These are phyloP conservation scores for Tilletia setariae DNA, from an alignment of 1,284 basidiomycete species.

Conservation along the genomic window DNA sequence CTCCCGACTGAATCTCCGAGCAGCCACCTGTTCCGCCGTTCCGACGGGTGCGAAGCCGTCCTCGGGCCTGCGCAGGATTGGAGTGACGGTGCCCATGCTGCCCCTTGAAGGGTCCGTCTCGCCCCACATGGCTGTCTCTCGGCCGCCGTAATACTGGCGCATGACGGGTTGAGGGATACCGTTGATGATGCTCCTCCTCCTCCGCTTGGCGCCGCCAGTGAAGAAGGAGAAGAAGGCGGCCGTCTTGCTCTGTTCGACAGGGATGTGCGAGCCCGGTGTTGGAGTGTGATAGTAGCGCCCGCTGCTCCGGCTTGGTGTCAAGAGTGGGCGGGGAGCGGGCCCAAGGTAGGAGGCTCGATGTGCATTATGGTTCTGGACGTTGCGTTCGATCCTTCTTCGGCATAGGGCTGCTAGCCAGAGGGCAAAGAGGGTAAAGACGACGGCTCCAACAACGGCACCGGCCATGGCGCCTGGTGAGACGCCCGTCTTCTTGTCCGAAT, in stretches of 20 bases:
- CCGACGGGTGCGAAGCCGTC: slow-evolving; percentile 11
- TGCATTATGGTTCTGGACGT: not conserved
- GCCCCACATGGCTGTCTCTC: not conserved
- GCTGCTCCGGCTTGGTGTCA: not conserved
- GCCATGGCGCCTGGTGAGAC: slow-evolving; percentile 7
- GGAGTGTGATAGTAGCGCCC: slow-evolving; percentile 11
- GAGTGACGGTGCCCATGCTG: not conserved
- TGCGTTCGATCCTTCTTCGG: not conserved
- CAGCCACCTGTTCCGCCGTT: slow-evolving; percentile 12
- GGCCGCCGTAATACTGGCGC: not conserved
- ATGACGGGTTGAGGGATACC: slow-evolving; percentile 1
- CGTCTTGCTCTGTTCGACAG: not conserved
- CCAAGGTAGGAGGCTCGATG: slow-evolving; percentile 11
- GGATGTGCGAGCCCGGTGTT: not conserved
- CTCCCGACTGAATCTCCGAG: slow-evolving; percentile 10
- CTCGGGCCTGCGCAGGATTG: slow-evolving; percentile 7
- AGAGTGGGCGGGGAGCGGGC: not conserved
- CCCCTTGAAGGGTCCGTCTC: not conserved
- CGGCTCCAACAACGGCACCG: slow-evolving; percentile 9
- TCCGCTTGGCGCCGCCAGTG: not conserved
- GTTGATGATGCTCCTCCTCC: not conserved
- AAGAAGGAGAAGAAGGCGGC: not conserved
- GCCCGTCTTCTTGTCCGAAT: not conserved
- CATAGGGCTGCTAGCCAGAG: not conserved
- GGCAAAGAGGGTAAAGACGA: not conserved